Conservation (phyloP, 2,329 filamentous ascomycete species). For the Juglanconis oblonga region DNA sequence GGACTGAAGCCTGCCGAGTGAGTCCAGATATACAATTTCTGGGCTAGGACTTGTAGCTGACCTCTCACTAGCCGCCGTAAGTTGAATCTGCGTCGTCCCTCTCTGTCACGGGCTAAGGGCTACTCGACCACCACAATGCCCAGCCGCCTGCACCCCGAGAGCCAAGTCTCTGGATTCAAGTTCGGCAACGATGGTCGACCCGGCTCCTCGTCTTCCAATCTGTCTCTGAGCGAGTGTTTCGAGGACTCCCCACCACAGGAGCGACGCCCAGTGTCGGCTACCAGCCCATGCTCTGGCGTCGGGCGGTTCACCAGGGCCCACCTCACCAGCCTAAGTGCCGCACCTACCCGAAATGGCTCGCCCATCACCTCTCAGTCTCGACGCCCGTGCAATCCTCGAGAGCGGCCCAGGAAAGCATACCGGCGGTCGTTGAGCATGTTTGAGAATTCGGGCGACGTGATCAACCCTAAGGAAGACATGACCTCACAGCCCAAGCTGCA, state of each 20-base stretch:
- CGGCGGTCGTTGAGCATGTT: constrained; percentile 97
- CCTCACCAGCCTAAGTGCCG: constrained; percentile 54
- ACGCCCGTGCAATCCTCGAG: constrained; percentile 68
- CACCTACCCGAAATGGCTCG: constrained; percentile 67
- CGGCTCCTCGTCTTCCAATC: constrained; percentile 53
- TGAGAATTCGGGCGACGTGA: constrained; percentile 83
- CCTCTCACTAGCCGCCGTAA: constrained; percentile 56
- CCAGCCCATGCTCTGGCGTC: constrained; percentile 58
- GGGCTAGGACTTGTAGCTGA: constrained; percentile 23
- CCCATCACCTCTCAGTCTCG: constrained; percentile 69
- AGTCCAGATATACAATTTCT: constrained; percentile 29
- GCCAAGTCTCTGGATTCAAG: constrained; percentile 68
- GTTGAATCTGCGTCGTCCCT: constrained; percentile 68
- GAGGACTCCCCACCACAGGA: constrained; percentile 75
- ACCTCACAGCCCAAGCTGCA: constrained; percentile 55
- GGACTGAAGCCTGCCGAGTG: constrained; percentile 53
- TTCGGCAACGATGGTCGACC: constrained; percentile 55
- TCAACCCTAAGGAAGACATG: constrained; percentile 71
- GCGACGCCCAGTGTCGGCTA: constrained; percentile 57
- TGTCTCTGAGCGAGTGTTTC: constrained; percentile 79
- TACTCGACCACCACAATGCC: constrained; percentile 66
- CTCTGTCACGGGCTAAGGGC: constrained; percentile 71
- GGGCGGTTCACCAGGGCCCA: constrained; percentile 60
- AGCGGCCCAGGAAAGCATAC: constrained; percentile 81
- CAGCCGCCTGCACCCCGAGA: constrained; percentile 59